Evolutionary conservation across 1,139 yeast species (phyloP).

Genomic region (Pichia sp.): DNA sequence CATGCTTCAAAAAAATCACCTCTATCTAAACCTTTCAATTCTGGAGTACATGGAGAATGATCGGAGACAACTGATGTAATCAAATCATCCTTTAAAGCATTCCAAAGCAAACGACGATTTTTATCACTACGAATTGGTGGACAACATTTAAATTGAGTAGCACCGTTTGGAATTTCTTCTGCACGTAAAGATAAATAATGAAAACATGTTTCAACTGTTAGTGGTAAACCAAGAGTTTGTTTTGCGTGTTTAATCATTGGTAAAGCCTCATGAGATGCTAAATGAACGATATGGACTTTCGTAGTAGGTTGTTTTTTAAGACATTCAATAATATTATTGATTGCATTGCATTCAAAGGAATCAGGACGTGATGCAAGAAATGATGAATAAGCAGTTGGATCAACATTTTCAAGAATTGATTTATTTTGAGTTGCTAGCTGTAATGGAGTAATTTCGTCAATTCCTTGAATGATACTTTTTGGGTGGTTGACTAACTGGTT

Average conservation of each 20-base stretch:
- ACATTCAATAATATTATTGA: slow-evolving; percentile 60
- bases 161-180: slow-evolving; percentile 66
- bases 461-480: slow-evolving; percentile 5
- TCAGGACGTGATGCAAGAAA: slow-evolving; percentile 87
- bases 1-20: slow-evolving; percentile 92
- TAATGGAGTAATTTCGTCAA: slow-evolving; percentile 36
- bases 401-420: slow-evolving; percentile 36
- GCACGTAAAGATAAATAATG: slow-evolving; percentile 78
- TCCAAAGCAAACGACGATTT: slow-evolving; percentile 71
- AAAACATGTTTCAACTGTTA: slow-evolving; percentile 89
- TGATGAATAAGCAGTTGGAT: slow-evolving; percentile 65
- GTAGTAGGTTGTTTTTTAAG: slow-evolving; percentile 56
- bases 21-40: slow-evolving; percentile 67
- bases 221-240: slow-evolving; percentile 42
- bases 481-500: slow-evolving; percentile 39
- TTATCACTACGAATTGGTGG: slow-evolving; percentile 82
- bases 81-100: slow-evolving; percentile 56
- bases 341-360: slow-evolving; percentile 77
- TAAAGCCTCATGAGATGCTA: slow-evolving; percentile 77
- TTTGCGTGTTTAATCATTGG: slow-evolving; percentile 68
- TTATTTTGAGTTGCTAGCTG: slow-evolving; percentile 42
- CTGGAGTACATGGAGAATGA: slow-evolving; percentile 95
- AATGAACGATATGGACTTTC: slow-evolving; percentile 81
- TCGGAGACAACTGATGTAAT: slow-evolving; percentile 90
- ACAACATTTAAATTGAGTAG: slow-evolving; percentile 86